Evolutionary conservation across 2,329 filamentous ascomycete genomes (phyloP), one percentile per base, ranked within the genome.

Genomic region (Teratosphaeria epicoccoides): DNA sequence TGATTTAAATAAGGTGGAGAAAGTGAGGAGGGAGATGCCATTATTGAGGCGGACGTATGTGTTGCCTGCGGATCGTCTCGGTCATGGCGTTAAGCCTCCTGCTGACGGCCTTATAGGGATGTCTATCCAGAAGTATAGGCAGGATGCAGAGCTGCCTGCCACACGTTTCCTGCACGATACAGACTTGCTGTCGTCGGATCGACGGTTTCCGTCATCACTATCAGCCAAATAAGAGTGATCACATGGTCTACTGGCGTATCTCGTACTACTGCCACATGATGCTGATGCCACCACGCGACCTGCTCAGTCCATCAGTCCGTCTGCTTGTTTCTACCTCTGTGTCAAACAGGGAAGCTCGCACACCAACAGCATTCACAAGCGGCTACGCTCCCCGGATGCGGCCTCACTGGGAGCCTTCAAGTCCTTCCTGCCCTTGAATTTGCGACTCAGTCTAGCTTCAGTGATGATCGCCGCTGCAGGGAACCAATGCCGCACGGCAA

Each of bases 391-490:
- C 3, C 53, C 53, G 44, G 52, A 52, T n/a, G 23, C 46, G 4
- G 22, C 50, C 47, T 52, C 50, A 22, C 53, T 50, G 26, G 53
- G 53, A 6, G 50, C 53, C 23, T 43, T 45, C 29, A 57, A 24
- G 37, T 57, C 55, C 33, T 52, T 52, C 53, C 55, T 55, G 6
- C 56, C 56, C 2, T n/a, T 50, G 46, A 55, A 58, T 24, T 23
- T 51, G 57, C 61, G 56, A 22, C 55, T 53, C 59, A 78, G 58
- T 59, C 79, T 72, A 55, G 74, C 66, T 52, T 72, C 62, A 5
- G 57, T 73, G n/a, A 79, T 65, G 7, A 70, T 61, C 52, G 80
- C 81, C 5, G 70, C 71, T 12, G 68, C 61, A 0, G 79, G 79
- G 46, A 82, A 81, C 79, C 78, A 82, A 9, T 59, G 55, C 6